A percentile compares a stretch with the other conserved stretches of the same genome.
Evolutionary conservation across 2,329 filamentous ascomycete genomes (phyloP).

Genomic region (Macrophomina pseudophaseolina): DNA sequence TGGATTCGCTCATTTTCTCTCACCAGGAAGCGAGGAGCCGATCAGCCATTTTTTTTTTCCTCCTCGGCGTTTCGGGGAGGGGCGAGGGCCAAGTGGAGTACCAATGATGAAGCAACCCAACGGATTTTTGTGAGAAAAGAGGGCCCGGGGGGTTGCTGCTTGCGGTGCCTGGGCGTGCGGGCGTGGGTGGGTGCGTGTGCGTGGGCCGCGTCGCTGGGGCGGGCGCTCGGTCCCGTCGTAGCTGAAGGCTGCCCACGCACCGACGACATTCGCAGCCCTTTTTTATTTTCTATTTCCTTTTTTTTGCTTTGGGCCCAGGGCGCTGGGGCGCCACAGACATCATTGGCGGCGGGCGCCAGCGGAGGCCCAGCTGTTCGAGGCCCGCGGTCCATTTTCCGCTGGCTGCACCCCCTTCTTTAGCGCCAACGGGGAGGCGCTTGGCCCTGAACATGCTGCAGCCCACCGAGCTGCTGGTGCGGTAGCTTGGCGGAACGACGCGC

Average conservation of each 20-base stretch:
- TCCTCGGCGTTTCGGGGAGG: neutral
- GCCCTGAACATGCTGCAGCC: constrained; percentile 2
- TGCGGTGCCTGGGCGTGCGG: neutral
- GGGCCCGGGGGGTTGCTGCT: neutral
- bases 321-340: constrained; percentile 13
- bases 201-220: neutral
- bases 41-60: neutral
- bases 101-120: no score
- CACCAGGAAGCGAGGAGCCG: constrained; percentile 7
- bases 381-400: constrained; percentile 1
- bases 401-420: neutral
- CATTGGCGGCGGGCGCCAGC: constrained; percentile 3
- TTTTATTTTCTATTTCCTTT: neutral
- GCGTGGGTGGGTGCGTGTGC: neutral
- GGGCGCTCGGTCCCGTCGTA: neutral
- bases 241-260: neutral
- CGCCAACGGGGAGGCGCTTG: neutral
- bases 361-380: neutral
- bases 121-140: no score
- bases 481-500: neutral
- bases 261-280: neutral
- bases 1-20: neutral
- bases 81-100: neutral
- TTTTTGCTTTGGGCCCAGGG: neutral
- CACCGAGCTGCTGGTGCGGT: neutral